Evolutionary conservation across 75 land plant species (phyloP), one percentile per base, ranked within the genome.

Genomic region (Pinus tabuliformis): DNA sequence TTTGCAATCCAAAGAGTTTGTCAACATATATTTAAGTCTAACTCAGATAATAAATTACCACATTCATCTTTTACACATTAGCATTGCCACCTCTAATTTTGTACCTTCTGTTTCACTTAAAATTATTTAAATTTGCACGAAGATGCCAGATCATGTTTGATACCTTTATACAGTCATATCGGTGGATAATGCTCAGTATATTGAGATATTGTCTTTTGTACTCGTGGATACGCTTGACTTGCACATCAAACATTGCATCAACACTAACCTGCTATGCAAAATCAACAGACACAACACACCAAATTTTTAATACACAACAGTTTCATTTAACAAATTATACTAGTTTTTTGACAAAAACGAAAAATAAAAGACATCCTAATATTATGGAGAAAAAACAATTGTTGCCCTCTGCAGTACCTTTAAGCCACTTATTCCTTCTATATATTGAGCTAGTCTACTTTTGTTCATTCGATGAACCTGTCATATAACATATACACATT

Each of bases 231-330:
- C 91, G 77, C 81, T 93, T 91, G 33, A 88, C 84, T 79, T 93
- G 95, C 26, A 89, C 93, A 78, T 92, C 93, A 83, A 90, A 92
- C 87, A 92, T 84, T 63, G 95, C 93, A 84, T 90, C 95, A 39
- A 86, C 62, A 65, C 91, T 90, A 60, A 92, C 91, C 94, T 92
- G 90, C 52, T 81, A 58, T 15, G 49, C 52, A 73, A 20, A 76
- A 26, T 26, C 11, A 11, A 49, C 2, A 11, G 54, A 49, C 11
- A 49, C 54, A 49, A 49, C 54, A 49, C 2, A 11, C 54, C 90
- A 88, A 59, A 90, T 89, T 92, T 92, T 88, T 26, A 82, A 52
- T 20, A 56, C 52, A 73, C 26, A 76, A 26, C 24, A 36, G 33
- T 56, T 56, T 57, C 59, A 33, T 15, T 52, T 18, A 5, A 28